Conservation (phyloP, 495 filamentous ascomycete genomes). For the Podospora conica region DNA sequence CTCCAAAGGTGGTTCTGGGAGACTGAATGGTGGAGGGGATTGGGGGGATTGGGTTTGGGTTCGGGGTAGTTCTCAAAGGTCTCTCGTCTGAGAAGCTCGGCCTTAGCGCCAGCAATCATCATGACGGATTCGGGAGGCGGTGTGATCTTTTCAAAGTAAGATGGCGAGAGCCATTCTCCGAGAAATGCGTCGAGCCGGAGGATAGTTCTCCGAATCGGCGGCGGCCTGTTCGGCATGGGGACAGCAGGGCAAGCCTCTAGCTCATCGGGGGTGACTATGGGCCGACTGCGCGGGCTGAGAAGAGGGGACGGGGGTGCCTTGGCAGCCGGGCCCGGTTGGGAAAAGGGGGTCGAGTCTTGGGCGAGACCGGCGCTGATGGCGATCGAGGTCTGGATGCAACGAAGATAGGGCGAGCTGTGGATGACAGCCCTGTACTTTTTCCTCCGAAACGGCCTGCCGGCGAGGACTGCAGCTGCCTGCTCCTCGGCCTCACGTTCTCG, state of each 20-base stretch:
- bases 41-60: slow-evolving; percentile 27
- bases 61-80: slow-evolving; percentile 50
- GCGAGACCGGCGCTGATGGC: slow-evolving; percentile 85
- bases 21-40: slow-evolving; percentile 27
- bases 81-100: slow-evolving; percentile 67
- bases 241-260: neutral
- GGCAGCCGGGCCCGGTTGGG: slow-evolving; percentile 18
- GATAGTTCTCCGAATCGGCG: slow-evolving; percentile 43
- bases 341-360: slow-evolving; percentile 45
- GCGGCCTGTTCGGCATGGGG: neutral
- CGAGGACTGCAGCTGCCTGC: slow-evolving; percentile 22
- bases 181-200: slow-evolving; percentile 86
- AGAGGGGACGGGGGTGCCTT: slow-evolving; percentile 12
- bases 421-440: slow-evolving; percentile 72
- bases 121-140: slow-evolving; percentile 78
- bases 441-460: neutral
- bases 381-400: slow-evolving; percentile 89
- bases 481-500: slow-evolving; percentile 39
- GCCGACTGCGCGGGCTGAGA: slow-evolving; percentile 11
- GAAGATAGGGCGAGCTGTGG: slow-evolving; percentile 85
- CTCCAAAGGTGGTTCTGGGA: slow-evolving; percentile 39
- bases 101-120: slow-evolving; percentile 83
- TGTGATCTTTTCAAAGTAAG: slow-evolving; percentile 88
- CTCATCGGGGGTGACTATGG: slow-evolving; percentile 11
- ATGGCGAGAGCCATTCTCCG: slow-evolving; percentile 89